Percentiles rank a stretch among this genome's conserved stretches.
phyloP scores from a whole-genome alignment of 1,284 basidiomycete genomes.

The Apiotrichum siamense region DNA sequence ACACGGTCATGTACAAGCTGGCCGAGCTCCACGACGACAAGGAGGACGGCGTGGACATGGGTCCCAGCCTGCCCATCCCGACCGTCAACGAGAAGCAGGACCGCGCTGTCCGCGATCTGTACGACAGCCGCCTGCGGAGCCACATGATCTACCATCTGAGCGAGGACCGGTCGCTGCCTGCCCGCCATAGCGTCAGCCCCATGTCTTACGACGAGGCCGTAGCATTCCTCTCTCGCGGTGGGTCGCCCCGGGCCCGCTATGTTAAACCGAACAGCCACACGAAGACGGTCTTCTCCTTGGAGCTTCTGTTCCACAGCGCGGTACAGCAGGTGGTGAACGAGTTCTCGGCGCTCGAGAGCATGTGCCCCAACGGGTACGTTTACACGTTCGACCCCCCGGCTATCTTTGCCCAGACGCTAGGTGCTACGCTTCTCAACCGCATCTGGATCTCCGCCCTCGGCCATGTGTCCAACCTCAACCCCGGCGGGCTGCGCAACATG shows the following conservation, averaged over 20 bases:
- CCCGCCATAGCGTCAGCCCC: neutral
- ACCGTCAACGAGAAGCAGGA: neutral
- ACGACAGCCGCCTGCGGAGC: neutral
- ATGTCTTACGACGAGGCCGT: neutral
- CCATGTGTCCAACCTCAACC: neutral
- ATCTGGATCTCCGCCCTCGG: constrained; percentile 4
- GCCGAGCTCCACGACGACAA: neutral
- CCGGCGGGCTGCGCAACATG: neutral
- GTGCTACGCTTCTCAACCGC: constrained; percentile 16
- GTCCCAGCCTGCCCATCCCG: neutral
- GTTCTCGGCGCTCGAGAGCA: constrained; percentile 23
- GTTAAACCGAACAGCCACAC: neutral
- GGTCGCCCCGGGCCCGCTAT: neutral
- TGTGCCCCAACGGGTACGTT: constrained; percentile 20
- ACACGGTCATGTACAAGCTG: constrained; percentile 15
- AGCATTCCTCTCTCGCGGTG: neutral
- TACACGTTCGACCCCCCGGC: constrained; percentile 29
- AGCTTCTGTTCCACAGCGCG: constrained; percentile 15
- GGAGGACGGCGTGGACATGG: neutral
- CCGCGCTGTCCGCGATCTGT: neutral
- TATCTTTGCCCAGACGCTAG: constrained; percentile 24
- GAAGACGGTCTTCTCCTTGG: constrained; percentile 17
- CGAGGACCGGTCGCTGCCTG: neutral
- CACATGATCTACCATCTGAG: constrained; percentile 8
- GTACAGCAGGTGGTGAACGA: constrained; percentile 21